These are phyloP conservation scores for Ashbya aceris DNA, from an alignment of 1,139 yeast species.

Conservation along the genomic window DNA sequence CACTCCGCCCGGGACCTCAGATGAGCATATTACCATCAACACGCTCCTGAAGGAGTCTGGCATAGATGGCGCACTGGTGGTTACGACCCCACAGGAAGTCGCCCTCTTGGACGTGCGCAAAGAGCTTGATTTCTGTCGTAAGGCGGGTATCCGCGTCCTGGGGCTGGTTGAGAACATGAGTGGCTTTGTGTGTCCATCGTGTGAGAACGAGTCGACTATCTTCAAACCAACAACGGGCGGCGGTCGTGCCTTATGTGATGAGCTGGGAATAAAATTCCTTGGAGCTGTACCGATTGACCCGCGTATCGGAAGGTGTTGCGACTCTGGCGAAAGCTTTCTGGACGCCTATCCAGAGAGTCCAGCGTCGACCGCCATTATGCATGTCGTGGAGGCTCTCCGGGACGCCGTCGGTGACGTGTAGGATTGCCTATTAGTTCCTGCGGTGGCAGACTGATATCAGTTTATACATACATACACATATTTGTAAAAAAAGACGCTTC, in stretches of 20 bases:
- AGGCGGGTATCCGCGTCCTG: constrained; percentile 74
- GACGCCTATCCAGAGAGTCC: constrained; percentile 88
- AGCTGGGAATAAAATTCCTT: constrained; percentile 62
- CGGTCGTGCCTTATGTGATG: constrained; percentile 75
- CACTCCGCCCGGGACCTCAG: constrained; percentile 98
- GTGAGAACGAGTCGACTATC: constrained; percentile 83
- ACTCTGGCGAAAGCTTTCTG: constrained; percentile 76
- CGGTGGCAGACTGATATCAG: no score
- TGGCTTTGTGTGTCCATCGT: constrained; percentile 94
- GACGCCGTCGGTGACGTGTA: constrained; percentile 30
- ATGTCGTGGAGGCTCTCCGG: constrained; percentile 55
- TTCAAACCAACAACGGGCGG: constrained; percentile 97
- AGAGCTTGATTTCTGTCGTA: constrained; percentile 88
- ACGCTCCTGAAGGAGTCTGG: constrained; percentile 84
- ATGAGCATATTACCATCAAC: constrained; percentile 88
- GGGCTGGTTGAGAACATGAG: constrained; percentile 98
- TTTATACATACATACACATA: no score
- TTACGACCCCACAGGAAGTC: constrained; percentile 97
- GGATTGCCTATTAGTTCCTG: not conserved
- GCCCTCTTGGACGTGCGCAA: constrained; percentile 90
- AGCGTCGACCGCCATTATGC: constrained; percentile 77
- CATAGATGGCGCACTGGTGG: constrained; percentile 89
- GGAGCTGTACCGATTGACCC: constrained; percentile 97
- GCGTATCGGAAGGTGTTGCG: constrained; percentile 83
- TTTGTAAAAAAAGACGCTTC: not conserved